Percentiles rank a stretch among this genome's conserved stretches.
Evolutionary conservation across 177 flowering plant species (phyloP).

Genomic region (Vitis hybrid): DNA sequence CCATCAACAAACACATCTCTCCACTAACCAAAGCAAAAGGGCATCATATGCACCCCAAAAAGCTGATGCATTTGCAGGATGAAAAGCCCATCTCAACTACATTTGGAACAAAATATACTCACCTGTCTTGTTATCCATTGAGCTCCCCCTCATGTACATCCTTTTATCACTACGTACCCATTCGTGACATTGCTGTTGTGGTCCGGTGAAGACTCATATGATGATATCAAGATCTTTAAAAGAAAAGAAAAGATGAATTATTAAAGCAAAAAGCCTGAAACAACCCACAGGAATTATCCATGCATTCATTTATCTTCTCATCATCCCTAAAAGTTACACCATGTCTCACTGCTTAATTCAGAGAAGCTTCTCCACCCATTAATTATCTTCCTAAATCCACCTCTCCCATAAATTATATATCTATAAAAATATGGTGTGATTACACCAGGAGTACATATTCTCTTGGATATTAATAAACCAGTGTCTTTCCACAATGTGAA

Average conservation of each 20-base stretch:
- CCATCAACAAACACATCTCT: slow-evolving; percentile 27
- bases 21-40: slow-evolving; percentile 39
- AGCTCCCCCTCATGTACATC: slow-evolving; percentile 6
- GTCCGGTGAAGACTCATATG: slow-evolving; percentile 3
- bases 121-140: slow-evolving; percentile 12
- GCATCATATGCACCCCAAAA: slow-evolving; percentile 36
- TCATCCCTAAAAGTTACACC: not conserved
- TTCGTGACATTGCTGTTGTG: not conserved
- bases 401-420: too few species aligned
- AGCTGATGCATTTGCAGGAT: slow-evolving; percentile 27
- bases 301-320: slow-evolving; percentile 7
- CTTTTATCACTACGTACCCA: slow-evolving; percentile 6
- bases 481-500: too few species aligned
- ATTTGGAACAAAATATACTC: slow-evolving; percentile 26
- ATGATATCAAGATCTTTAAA: slow-evolving; percentile 14
- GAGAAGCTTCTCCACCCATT: not conserved
- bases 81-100: slow-evolving; percentile 33
- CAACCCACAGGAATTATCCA: slow-evolving; percentile 10
- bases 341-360: not conserved
- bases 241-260: slow-evolving; percentile 13
- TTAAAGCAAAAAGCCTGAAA: slow-evolving; percentile 16
- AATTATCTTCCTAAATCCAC: not conserved
- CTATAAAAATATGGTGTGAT: too few species aligned
- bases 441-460: too few species aligned
- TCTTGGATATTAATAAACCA: too few species aligned